Conservation (phyloP, 192 early-diverging fungal species). For the Coemansia sp. region DNA sequence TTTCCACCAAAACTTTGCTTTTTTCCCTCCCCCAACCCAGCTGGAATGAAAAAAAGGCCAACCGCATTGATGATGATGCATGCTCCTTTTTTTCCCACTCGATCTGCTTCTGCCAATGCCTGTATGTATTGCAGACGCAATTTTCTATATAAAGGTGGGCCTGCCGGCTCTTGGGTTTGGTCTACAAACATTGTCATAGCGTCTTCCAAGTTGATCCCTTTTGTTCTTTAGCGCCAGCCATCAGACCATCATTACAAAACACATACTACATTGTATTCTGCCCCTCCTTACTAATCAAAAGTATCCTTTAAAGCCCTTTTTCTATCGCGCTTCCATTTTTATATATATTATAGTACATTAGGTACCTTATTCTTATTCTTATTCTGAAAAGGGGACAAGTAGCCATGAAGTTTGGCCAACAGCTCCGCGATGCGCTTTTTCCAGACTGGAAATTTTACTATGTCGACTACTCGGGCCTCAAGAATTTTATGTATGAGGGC, state of each 20-base stretch:
- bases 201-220: neutral
- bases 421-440: constrained; percentile 75
- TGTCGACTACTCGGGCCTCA: constrained; percentile 86
- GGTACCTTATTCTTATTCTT: neutral
- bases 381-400: neutral
- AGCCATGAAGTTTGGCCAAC: constrained; percentile 90
- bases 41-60: constrained; percentile 1
- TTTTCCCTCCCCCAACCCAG: neutral
- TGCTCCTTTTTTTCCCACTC: neutral
- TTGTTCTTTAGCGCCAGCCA: neutral
- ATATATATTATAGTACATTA: neutral
- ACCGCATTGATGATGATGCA: neutral
- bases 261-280: neutral
- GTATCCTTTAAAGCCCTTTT: neutral
- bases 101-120: too few relatives aligned
- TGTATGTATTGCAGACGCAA: neutral
- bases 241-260: neutral
- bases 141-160: constrained; percentile 11
- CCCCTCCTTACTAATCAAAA: neutral
- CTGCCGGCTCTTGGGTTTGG: neutral
- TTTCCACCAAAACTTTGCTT: neutral
- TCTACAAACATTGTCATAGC: constrained; percentile 7
- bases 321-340: constrained; percentile 8
- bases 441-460: constrained; percentile 89
- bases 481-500: constrained; percentile 75